Percentiles rank a stretch among this genome's conserved stretches.
phyloP scores from a whole-genome alignment of 352 stramenopile genomes.

The Phytophthora hybrid region DNA sequence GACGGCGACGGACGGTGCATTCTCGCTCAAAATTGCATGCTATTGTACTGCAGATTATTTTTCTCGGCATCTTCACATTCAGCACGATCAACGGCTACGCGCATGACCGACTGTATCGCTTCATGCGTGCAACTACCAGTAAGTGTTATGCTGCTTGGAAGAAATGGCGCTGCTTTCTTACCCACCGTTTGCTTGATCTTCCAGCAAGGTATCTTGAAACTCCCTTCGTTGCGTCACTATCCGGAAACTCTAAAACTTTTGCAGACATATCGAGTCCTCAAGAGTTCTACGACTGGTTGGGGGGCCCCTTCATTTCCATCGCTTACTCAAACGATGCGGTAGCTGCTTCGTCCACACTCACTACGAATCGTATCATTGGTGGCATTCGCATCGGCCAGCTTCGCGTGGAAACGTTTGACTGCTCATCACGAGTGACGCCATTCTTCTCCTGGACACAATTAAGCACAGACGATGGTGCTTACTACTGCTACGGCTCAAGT shows the following conservation, averaged over 20 bases:
- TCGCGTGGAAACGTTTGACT: constrained; percentile 44
- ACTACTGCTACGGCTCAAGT: constrained; percentile 23
- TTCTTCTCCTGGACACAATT: constrained; percentile 34
- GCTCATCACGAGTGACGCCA: constrained; percentile 38
- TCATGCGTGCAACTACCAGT: constrained; percentile 42
- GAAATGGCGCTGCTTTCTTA: not conserved
- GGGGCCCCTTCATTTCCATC: constrained; percentile 20
- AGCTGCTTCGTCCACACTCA: constrained; percentile 13
- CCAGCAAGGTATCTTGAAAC: constrained; percentile 28
- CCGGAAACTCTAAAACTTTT: constrained; percentile 21
- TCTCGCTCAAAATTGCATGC: constrained; percentile 59
- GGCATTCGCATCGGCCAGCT: constrained; percentile 59
- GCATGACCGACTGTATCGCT: constrained; percentile 47
- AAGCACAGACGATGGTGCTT: constrained; percentile 1
- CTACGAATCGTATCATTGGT: constrained; percentile 48
- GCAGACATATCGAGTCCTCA: constrained; percentile 6
- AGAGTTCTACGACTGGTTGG: constrained; percentile 29
- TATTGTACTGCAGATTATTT: constrained; percentile 56
- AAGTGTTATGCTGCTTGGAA: constrained; percentile 20
- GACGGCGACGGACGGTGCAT: constrained; percentile 38
- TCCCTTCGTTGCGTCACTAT: constrained; percentile 15
- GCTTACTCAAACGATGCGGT: constrained; percentile 7
- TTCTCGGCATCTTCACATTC: constrained; percentile 52
- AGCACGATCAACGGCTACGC: constrained; percentile 41
- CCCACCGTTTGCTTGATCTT: not conserved